Evolutionary conservation across 495 filamentous ascomycete species (phyloP), one percentile per base, ranked within the genome.

Genomic region (Neurospora tetraspora): DNA sequence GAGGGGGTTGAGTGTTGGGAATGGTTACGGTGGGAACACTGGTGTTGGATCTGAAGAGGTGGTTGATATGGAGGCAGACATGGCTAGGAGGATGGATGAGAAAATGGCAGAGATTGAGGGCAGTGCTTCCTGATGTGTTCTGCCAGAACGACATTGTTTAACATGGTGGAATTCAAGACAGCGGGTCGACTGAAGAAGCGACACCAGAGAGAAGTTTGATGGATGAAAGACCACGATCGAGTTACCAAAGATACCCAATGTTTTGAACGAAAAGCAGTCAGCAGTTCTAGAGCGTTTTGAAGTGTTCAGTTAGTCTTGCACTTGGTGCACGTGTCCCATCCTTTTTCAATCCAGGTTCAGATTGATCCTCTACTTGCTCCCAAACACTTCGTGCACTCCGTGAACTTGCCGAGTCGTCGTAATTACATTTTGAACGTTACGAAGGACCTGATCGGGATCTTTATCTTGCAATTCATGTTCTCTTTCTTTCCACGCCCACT

Each of bases 41-140:
- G n/a, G 18, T 39, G 76, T 73, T n/a, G 27, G 27, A 65, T 65
- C 27, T 34, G 77, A 87, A 16, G 82, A 85, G 27, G 84, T 85
- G 34, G 86, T 75, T 16, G 82, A 84, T 73, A 81, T 93, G 59
- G 90, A 92, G 69, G 81, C 80, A 3, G 89, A 89, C 78, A 80
- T 93, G 75, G 86, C 88, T 78, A 85, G 86, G 74, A 83, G 85
- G 39, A 82, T 86, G 78, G 86, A 88, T 82, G 84, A 88, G 78
- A 83, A 82, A 70, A 85, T 85, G 47, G 87, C 83, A 3, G 82
- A 82, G 77, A 74, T 82, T 72, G 81, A 80, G 68, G 72, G 34
- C 12, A 70, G 11, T 37, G 38, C 69, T 20, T 71, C 23, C 11
- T 71, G 39, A 71, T 65, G 53, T 65, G 53, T 31, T 16, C 27